Percentiles rank a stretch among this genome's conserved stretches.
phyloP scores from a whole-genome alignment of 768 basidiomycete genomes.

The Russula sp. region DNA sequence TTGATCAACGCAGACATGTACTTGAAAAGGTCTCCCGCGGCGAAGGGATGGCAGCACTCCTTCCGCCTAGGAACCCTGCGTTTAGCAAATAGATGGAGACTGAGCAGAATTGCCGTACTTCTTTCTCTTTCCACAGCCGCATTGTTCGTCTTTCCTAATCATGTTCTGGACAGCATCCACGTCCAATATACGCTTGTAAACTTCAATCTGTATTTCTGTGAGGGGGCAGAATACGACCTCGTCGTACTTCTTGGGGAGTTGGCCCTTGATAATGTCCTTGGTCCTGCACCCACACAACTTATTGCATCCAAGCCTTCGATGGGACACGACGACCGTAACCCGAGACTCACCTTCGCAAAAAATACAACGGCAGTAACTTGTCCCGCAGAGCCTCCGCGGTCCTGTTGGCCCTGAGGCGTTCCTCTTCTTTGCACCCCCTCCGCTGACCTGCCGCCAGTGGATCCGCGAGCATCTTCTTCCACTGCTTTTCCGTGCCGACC shows the following conservation, averaged over 20 bases:
- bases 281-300: constrained; percentile 37
- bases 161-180: constrained; percentile 63
- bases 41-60: constrained; percentile 46
- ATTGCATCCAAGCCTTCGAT: not conserved
- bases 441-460: constrained; percentile 68
- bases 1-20: constrained; percentile 80
- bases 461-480: constrained; percentile 63
- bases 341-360: constrained; percentile 58
- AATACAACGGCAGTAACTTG: constrained; percentile 72
- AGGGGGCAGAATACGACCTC: constrained; percentile 92
- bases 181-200: constrained; percentile 66
- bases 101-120: constrained; percentile 33
- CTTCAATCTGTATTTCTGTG: constrained; percentile 56
- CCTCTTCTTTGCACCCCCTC: constrained; percentile 51
- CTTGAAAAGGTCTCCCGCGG: constrained; percentile 53
- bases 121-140: constrained; percentile 59
- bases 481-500: constrained; percentile 66
- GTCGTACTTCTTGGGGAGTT: constrained; percentile 85
- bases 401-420: constrained; percentile 49
- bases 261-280: constrained; percentile 67
- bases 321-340: not conserved
- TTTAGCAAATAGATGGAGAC: constrained; percentile 19
- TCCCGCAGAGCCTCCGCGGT: constrained; percentile 58
- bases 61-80: constrained; percentile 41
- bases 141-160: constrained; percentile 60